Evolutionary conservation across 2,329 filamentous ascomycete species (phyloP), one percentile per base, ranked within the genome.

Genomic region (Chaetomiaceae sp.): DNA sequence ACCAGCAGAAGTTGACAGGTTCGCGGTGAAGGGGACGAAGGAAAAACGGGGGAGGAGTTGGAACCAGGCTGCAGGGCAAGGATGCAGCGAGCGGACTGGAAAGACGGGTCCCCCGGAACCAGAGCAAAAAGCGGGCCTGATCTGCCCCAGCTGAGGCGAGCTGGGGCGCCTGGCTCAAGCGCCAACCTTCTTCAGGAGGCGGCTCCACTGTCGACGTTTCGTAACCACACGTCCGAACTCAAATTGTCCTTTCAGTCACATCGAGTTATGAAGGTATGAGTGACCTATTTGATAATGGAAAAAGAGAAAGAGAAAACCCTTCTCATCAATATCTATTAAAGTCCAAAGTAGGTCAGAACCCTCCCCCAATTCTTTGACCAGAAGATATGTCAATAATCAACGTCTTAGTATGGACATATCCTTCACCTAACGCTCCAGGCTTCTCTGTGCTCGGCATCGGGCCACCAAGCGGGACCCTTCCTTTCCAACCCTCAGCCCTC

Each of bases 1-100:
- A 54, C 54, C 54, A 55, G 55, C 54, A 54, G 51, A 47, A 42
- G 41, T 42, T 39, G 45, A 51, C 47, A 44, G 53, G 52, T 53
- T 55, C 48, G 46, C 20, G 53, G 40, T 23, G 20, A 41, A 37
- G 42, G 41, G 31, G 31, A 31, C 20, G 41, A 33, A 33, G 44
- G 33, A 31, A 50, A 44, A 41, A 23, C 35, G 30, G 48, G 31
- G 50, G 44, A 40, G 30, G 44, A 20, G 23, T 20, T 25, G 27
- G 46, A 42, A 27, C 38, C 19, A 25, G 39, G 44, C 23, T 39
- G 25, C 17, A 50, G 17, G 30, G 35, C 27, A 44, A 9, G 30
- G 31, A 23, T 25, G 27, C 30, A 27, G n/a, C 40, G 21, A 41
- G 30, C 19, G 27, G 48, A 37, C 41, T 21, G 39, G 16, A 31